Conservation (phyloP, 2,329 filamentous ascomycete species). For the Arthrinium phaeospermum region DNA sequence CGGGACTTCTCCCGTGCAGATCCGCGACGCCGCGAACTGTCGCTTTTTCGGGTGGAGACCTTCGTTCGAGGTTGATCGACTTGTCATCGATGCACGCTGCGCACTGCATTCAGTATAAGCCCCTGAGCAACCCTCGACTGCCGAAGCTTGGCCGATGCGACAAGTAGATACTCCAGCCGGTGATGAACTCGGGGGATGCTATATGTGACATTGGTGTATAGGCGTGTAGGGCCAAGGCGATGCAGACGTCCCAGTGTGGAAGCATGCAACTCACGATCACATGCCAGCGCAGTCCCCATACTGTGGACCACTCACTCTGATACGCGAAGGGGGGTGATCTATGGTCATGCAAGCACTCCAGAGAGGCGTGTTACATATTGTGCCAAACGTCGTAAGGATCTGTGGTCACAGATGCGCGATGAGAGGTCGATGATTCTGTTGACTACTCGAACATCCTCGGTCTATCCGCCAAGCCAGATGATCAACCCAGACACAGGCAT, state of each 20-base stretch:
- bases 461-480: not conserved
- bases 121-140: not conserved
- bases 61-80: not conserved
- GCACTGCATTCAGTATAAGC: not conserved
- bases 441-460: not conserved
- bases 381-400: not conserved
- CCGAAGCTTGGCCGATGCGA: not conserved
- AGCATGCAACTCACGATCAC: not conserved
- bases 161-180: not conserved
- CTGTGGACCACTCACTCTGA: not conserved
- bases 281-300: not conserved
- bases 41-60: not conserved
- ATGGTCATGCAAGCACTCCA: not conserved
- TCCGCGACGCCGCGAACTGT: not conserved
- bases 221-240: not conserved
- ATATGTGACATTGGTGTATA: not conserved
- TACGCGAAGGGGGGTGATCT: not conserved
- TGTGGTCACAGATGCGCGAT: not conserved
- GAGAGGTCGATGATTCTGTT: not conserved
- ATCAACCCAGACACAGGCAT: not conserved
- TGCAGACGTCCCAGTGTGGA: not conserved
- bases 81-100: not conserved
- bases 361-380: not conserved
- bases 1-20: conserved; percentile 1
- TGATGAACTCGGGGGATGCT: not conserved